A percentile compares a stretch with the other conserved stretches of the same genome.
Evolutionary conservation across 768 basidiomycete species (phyloP).

Genomic region (Lentinula edodes): DNA sequence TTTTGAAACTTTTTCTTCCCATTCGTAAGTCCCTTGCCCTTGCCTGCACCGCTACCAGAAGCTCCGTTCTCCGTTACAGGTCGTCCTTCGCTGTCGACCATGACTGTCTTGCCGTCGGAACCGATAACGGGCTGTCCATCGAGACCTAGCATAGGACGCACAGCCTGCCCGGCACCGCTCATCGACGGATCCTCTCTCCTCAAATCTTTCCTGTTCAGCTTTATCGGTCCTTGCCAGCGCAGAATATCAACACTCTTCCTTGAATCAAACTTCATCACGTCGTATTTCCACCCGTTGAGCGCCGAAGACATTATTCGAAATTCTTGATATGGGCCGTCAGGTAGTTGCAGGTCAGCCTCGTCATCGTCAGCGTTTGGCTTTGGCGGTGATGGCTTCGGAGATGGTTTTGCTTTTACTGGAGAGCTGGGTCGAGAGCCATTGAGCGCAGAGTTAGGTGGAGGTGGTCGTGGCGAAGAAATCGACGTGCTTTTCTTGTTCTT

Average conservation of each 20-base stretch:
- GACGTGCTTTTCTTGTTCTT: constrained; percentile 39
- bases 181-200: constrained; percentile 39
- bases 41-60: constrained; percentile 28
- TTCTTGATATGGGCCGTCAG: constrained; percentile 67
- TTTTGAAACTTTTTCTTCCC: constrained; percentile 75
- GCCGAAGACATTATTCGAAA: constrained; percentile 76
- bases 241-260: constrained; percentile 66
- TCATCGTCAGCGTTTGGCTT: constrained; percentile 34
- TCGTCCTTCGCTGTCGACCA: constrained; percentile 75
- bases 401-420: constrained; percentile 22
- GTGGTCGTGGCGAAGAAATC: constrained; percentile 23
- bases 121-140: constrained; percentile 86
- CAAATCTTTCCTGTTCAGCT: constrained; percentile 83
- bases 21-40: constrained; percentile 37
- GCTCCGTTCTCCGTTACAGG: constrained; percentile 45
- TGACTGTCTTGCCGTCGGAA: constrained; percentile 67
- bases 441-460: constrained; percentile 13
- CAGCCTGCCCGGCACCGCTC: constrained; percentile 36
- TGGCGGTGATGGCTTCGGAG: constrained; percentile 34
- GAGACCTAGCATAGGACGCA: constrained; percentile 69
- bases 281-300: constrained; percentile 85
- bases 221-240: constrained; percentile 69
- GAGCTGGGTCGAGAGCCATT: constrained; percentile 7
- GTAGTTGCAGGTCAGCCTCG: constrained; percentile 50
- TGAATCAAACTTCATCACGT: constrained; percentile 88